Conservation (phyloP, 495 filamentous ascomycete species). For the Trichocladium uniseriatum region DNA sequence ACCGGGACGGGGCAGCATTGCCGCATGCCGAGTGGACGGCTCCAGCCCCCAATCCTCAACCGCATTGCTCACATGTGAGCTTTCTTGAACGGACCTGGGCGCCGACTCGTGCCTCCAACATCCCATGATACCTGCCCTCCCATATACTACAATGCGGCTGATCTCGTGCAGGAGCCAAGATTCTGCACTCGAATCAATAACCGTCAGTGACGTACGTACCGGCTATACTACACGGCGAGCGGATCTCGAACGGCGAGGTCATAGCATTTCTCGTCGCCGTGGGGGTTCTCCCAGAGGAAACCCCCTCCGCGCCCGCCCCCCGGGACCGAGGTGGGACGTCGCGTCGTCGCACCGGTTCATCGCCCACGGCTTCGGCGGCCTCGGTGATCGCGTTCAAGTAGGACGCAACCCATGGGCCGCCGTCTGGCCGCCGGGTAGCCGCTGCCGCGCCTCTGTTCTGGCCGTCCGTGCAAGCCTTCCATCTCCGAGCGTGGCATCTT, state of each 20-base stretch:
- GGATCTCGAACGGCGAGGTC: too few relatives aligned
- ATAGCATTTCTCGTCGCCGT: not conserved
- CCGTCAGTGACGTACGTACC: too few relatives aligned
- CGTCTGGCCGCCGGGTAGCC: not conserved
- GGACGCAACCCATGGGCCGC: not conserved
- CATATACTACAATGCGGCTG: not conserved
- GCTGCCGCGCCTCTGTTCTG: not conserved
- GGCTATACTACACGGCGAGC: too few relatives aligned
- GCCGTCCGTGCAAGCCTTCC: not conserved
- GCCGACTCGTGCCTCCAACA: not conserved
- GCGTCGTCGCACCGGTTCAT: not conserved
- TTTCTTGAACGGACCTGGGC: too few relatives aligned
- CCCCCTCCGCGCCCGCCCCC: not conserved
- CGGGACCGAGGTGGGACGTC: slow-evolving; percentile 1
- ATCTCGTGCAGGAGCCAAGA: too few relatives aligned
- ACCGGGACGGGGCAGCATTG: too few relatives aligned
- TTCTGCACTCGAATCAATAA: not conserved
- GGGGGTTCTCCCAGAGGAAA: not conserved
- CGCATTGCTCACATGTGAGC: too few relatives aligned
- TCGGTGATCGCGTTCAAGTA: not conserved
- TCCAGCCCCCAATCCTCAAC: too few relatives aligned
- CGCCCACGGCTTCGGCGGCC: not conserved
- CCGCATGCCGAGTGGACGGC: too few relatives aligned
- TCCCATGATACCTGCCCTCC: not conserved
- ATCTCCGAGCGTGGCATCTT: not conserved